phyloP scores from a whole-genome alignment of 73 alveolate genomes.

The Tetrahymena thermophila region DNA sequence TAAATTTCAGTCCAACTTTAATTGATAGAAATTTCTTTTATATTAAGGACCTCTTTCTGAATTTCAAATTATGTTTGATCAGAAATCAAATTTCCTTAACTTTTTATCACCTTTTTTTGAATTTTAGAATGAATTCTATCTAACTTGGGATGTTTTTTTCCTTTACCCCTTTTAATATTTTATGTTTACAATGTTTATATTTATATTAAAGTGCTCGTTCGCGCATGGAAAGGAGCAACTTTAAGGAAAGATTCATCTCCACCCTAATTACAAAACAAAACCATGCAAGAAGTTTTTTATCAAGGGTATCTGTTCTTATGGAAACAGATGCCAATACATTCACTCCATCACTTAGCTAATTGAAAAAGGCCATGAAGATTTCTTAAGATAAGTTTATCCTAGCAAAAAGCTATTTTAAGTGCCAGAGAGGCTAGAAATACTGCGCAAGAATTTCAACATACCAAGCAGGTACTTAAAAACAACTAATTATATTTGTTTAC shows the following conservation, averaged over 20 bases:
- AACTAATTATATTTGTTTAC: too few relatives aligned
- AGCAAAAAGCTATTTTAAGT: not conserved
- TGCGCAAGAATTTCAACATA: not conserved
- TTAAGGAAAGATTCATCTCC: slow-evolving; percentile 69
- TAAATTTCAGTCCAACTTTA: too few relatives aligned
- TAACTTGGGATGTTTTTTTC: not conserved
- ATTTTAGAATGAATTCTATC: not conserved
- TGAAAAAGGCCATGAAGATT: not conserved
- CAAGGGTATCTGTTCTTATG: slow-evolving; percentile 85
- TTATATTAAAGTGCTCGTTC: slow-evolving; percentile 63
- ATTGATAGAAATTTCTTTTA: not conserved
- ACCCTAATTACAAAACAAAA: slow-evolving; percentile 81
- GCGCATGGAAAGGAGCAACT: slow-evolving; percentile 84
- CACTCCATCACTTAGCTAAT: slow-evolving; percentile 34
- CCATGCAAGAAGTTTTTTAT: slow-evolving; percentile 82
- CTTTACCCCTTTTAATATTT: not conserved
- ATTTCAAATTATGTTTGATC: not conserved
- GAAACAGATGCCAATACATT: slow-evolving; percentile 83
- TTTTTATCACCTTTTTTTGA: not conserved
- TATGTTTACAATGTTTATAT: not conserved
- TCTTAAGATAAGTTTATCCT: not conserved
- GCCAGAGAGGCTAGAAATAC: not conserved
- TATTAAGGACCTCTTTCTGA: not conserved
- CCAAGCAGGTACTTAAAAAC: not conserved
- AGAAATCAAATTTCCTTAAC: not conserved